Evolutionary conservation across 352 stramenopile species (phyloP), one percentile per base, ranked within the genome.

Genomic region (Thraustochytrium sp.): DNA sequence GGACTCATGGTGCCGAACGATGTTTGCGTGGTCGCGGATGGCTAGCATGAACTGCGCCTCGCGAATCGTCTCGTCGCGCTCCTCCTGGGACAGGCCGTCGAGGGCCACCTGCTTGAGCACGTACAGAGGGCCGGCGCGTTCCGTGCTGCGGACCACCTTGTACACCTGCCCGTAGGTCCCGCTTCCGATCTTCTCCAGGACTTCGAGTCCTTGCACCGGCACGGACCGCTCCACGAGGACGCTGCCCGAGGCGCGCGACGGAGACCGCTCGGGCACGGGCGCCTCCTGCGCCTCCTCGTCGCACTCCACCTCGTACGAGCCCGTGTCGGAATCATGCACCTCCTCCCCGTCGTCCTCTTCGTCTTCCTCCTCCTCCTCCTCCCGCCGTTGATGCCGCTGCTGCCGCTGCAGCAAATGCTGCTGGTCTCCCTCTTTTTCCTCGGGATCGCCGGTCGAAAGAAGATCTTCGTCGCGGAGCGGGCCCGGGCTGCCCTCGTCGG

Each of bases 1-100:
- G 84, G 87, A 94, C 63, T 94, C 92, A 77, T 92, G 56, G 73
- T 93, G 88, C n/a, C 59, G n/a, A 2, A 85, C 59, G 55, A 85
- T 85, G 54, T 85, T 85, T 13, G 61, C 75, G 74, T 88, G 84
- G 31, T 76, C 40, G 76, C 89, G 75, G 31, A 85, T 86, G 13
- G 86, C 74, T 3, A 89, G 55, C 42, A 89, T 85, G 23, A 80
- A 42, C 1, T 80, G 68, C 68, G 68, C 68, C 42, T 80, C 68
- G 13, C 46, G 37, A 18, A 51, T 80, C 3, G 34, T 80, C 13
- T 80, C 68, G 11, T 72, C 53, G 13, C 63, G 68, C 68, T 80
- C 44, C 3, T 9, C 44, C 51, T 65, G 26, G 26, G 44, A 31
- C 16, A 80, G 68, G 38, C 68, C 68, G 44, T 68, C 23, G 8